Conservation (phyloP, 208 protist species). For the Leishmania aethiopica region DNA sequence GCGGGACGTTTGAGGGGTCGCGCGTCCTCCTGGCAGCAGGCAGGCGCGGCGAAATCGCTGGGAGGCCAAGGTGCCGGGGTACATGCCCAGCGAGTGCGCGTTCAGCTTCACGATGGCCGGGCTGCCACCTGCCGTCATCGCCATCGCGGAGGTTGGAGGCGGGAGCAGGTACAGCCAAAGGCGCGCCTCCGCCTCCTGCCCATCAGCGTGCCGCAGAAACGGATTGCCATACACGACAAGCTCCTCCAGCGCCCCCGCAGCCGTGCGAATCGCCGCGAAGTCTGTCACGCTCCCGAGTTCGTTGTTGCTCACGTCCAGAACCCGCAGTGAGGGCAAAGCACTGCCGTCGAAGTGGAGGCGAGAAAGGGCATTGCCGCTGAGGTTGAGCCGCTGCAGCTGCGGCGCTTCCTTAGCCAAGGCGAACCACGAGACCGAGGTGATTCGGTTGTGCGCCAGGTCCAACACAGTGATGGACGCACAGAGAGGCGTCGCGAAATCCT, state of each 20-base stretch:
- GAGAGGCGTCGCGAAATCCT: constrained; percentile 30
- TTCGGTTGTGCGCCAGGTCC: constrained; percentile 58
- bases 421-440: constrained; percentile 57
- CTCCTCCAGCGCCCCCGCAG: constrained; percentile 44
- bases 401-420: constrained; percentile 49
- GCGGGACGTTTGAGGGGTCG: constrained; percentile 1
- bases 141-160: neutral
- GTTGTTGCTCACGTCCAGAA: constrained; percentile 66
- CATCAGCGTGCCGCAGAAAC: constrained; percentile 31
- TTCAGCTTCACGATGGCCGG: constrained; percentile 13
- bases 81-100: constrained; percentile 9
- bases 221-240: constrained; percentile 77
- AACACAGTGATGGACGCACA: constrained; percentile 49
- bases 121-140: neutral
- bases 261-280: constrained; percentile 32
- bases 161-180: constrained; percentile 25
- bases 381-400: constrained; percentile 54
- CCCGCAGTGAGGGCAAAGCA: constrained; percentile 36
- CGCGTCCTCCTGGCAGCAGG: constrained; percentile 6
- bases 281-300: constrained; percentile 43
- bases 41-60: constrained; percentile 28
- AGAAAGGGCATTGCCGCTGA: constrained; percentile 61
- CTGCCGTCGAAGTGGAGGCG: constrained; percentile 32
- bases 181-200: constrained; percentile 26
- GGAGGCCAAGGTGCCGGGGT: constrained; percentile 19